Evolutionary conservation across 2,329 filamentous ascomycete genomes (phyloP).

Genomic region (Pseudogymnoascus sp.): DNA sequence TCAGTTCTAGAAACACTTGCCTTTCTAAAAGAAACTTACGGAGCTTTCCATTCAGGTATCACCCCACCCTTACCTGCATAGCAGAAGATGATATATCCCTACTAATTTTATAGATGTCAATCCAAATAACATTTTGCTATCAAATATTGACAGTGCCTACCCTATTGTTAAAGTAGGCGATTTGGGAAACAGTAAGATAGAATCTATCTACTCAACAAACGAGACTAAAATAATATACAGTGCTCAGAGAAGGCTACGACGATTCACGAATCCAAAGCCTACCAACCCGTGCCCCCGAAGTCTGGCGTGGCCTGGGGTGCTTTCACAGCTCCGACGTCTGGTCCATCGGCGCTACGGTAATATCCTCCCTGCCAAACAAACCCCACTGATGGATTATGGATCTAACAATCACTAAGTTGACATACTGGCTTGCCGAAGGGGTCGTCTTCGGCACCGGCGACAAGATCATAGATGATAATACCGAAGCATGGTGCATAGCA

Average conservation of each 20-base stretch:
- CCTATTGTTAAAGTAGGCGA: constrained; percentile 21
- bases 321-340: constrained; percentile 22
- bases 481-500: constrained; percentile 22
- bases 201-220: background rate
- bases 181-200: constrained; percentile 17
- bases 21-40: constrained; percentile 11
- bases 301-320: constrained; percentile 17
- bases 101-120: constrained; percentile 19
- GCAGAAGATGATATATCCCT: background rate
- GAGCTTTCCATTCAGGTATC: constrained; percentile 19
- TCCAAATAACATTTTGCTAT: constrained; percentile 21
- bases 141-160: constrained; percentile 14
- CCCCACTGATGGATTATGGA: constrained; percentile 9
- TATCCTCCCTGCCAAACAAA: background rate
- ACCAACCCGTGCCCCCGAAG: constrained; percentile 11
- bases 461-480: constrained; percentile 18
- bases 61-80: background rate
- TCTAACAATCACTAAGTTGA: constrained; percentile 16
- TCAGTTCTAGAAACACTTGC: constrained; percentile 17
- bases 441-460: constrained; percentile 19
- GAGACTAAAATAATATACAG: background rate
- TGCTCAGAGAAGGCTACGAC: constrained; percentile 10
- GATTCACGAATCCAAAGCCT: constrained; percentile 6
- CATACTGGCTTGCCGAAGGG: constrained; percentile 14
- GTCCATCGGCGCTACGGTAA: constrained; percentile 21